Evolutionary conservation across 805 yeast genomes (phyloP).

Genomic region (Saccharomyces mikatae): DNA sequence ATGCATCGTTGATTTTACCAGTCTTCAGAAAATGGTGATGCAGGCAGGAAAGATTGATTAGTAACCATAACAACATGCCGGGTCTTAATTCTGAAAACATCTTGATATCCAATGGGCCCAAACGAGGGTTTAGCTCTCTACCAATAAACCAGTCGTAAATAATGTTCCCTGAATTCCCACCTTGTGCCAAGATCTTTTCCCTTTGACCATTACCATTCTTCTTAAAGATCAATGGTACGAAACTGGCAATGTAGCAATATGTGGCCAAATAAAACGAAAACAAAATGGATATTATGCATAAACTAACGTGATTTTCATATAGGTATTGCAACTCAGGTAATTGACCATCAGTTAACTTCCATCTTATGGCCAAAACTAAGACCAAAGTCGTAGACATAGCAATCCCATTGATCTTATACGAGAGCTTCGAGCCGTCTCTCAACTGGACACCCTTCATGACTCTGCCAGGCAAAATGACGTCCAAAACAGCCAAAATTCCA

Average conservation of each 20-base stretch:
- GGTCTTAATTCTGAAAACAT: constrained; percentile 91
- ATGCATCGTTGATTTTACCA: constrained; percentile 61
- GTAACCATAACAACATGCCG: constrained; percentile 79
- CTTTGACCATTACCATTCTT: constrained; percentile 45
- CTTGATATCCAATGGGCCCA: constrained; percentile 76
- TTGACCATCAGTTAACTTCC: constrained; percentile 40
- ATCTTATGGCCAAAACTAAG: constrained; percentile 43
- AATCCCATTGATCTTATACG: constrained; percentile 77
- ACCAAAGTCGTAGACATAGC: constrained; percentile 39
- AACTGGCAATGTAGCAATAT: constrained; percentile 61
- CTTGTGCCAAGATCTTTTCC: constrained; percentile 70
- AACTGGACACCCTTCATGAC: constrained; percentile 55
- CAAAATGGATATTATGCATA: constrained; percentile 53
- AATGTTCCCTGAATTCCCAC: constrained; percentile 73
- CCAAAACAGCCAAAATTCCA: constrained; percentile 52
- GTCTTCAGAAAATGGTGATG: constrained; percentile 66
- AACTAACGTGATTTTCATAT: constrained; percentile 57
- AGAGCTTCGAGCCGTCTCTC: constrained; percentile 65
- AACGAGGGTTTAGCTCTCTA: constrained; percentile 85
- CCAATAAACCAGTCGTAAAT: constrained; percentile 96
- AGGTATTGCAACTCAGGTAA: constrained; percentile 77
- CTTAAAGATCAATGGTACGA: constrained; percentile 42
- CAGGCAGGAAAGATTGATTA: constrained; percentile 67
- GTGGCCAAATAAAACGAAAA: constrained; percentile 58
- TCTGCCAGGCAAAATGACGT: constrained; percentile 59